Percentiles rank a stretch among this genome's conserved stretches.
phyloP scores from a whole-genome alignment of 2,329 filamentous ascomycete genomes.

The Botryosphaeria agaves region DNA sequence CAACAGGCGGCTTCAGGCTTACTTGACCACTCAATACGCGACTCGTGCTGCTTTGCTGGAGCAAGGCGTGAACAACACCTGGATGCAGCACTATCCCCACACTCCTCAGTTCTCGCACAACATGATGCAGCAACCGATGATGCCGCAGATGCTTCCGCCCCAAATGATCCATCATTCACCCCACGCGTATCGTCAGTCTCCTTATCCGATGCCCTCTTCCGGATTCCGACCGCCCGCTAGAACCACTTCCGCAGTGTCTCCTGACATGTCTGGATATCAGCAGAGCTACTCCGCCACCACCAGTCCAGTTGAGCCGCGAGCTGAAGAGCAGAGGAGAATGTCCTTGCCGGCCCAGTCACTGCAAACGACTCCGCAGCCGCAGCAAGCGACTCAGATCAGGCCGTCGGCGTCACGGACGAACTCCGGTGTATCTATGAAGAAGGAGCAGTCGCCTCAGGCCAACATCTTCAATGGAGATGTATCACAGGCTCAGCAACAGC shows the following conservation, averaged over 20 bases:
- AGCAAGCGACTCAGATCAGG: conserved; percentile 7
- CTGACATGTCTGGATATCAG: conserved; percentile 15
- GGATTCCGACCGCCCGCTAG: too few relatives aligned
- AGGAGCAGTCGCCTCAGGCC: not conserved
- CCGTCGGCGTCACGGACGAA: not conserved
- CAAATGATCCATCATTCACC: conserved; percentile 9
- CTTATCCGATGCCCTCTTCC: conserved; percentile 31
- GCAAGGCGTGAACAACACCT: conserved; percentile 23
- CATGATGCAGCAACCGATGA: conserved; percentile 9
- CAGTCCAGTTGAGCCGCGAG: conserved; percentile 4
- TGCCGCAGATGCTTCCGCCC: conserved; percentile 10
- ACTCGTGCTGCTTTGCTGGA: conserved; percentile 30
- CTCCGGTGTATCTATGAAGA: not conserved
- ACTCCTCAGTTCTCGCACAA: conserved; percentile 23
- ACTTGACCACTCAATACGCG: conserved; percentile 39
- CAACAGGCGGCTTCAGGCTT: conserved; percentile 43
- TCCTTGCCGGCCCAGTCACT: conserved; percentile 1
- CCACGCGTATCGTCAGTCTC: conserved; percentile 21
- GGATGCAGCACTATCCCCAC: conserved; percentile 19
- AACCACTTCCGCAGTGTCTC: conserved; percentile 23
- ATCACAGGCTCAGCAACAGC: not conserved
- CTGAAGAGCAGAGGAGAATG: not conserved
- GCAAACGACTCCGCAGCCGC: conserved; percentile 5
- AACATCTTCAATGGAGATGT: too few relatives aligned
- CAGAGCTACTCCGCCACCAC: conserved; percentile 5